These are phyloP conservation scores for Neophaeococcomyces aloes DNA, from an alignment of 2,329 filamentous ascomycete species.

Conservation along the genomic window DNA sequence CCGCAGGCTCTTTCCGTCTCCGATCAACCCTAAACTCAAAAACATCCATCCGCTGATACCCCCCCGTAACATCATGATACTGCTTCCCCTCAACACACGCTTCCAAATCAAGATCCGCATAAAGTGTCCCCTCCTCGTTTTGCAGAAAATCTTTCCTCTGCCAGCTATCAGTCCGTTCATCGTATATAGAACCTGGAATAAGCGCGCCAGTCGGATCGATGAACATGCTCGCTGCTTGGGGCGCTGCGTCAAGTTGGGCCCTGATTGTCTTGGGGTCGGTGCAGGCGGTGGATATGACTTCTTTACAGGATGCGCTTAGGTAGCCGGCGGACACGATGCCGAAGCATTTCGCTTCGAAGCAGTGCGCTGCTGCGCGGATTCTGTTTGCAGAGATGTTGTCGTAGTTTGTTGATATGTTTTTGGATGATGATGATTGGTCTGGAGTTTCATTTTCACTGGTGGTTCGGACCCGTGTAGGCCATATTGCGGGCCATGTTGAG, in stretches of 20 bases:
- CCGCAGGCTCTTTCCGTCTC: slow-evolving; percentile 28
- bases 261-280: slow-evolving; percentile 16
- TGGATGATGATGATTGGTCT: slow-evolving; percentile 19
- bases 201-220: slow-evolving; percentile 41
- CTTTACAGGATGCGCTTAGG: slow-evolving; percentile 33
- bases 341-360: slow-evolving; percentile 49
- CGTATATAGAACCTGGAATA: slow-evolving; percentile 30
- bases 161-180: slow-evolving; percentile 12
- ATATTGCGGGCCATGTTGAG: slow-evolving; percentile 45
- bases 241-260: slow-evolving; percentile 29
- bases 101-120: slow-evolving; percentile 42
- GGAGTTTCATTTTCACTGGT: background rate
- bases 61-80: slow-evolving; percentile 47
- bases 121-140: slow-evolving; percentile 39
- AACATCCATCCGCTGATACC: slow-evolving; percentile 46
- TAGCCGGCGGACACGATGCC: slow-evolving; percentile 41
- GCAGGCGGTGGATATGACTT: slow-evolving; percentile 25
- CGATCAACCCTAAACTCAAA: slow-evolving; percentile 43
- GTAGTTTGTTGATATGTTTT: slow-evolving; percentile 31
- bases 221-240: slow-evolving; percentile 40
- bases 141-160: slow-evolving; percentile 32
- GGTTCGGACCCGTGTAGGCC: slow-evolving; percentile 37
- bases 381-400: slow-evolving; percentile 46
- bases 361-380: slow-evolving; percentile 44
- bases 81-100: slow-evolving; percentile 47